Percentiles rank a stretch among this genome's conserved stretches.
phyloP scores from a whole-genome alignment of 805 yeast genomes.

The Cyberlindnera xylosilytica region DNA sequence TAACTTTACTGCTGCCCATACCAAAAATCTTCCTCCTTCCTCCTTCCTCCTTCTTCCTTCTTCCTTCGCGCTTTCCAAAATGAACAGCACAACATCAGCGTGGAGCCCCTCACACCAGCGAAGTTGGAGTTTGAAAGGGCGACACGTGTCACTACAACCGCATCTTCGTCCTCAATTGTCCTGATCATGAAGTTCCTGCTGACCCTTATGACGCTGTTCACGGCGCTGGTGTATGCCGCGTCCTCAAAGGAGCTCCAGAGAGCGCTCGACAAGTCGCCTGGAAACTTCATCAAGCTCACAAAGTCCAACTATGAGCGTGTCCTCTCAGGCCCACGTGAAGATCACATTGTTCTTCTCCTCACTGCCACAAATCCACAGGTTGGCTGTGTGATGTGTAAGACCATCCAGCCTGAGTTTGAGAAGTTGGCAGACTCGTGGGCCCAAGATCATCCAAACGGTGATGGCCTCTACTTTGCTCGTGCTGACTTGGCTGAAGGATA shows the following conservation, averaged over 20 bases:
- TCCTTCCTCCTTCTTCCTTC: no score
- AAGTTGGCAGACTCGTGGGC: constrained; percentile 62
- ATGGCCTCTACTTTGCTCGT: constrained; percentile 62
- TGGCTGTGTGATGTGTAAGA: constrained; percentile 73
- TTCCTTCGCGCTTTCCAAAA: background rate
- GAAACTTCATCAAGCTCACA: constrained; percentile 46
- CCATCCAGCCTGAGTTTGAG: constrained; percentile 63
- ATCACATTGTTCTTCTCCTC: constrained; percentile 63
- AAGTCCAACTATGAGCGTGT: constrained; percentile 57
- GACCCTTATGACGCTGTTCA: constrained; percentile 6
- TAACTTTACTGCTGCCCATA: no score
- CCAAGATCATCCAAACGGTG: constrained; percentile 52
- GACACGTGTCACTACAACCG: no score
- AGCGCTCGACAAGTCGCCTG: constrained; percentile 27
- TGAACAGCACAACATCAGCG: background rate
- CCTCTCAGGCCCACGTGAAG: constrained; percentile 61
- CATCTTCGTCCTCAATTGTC: background rate
- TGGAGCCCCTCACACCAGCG: background rate
- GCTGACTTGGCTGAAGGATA: constrained; percentile 68
- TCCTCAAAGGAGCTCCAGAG: constrained; percentile 24
- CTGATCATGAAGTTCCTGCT: constrained; percentile 3
- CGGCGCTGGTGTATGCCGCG: constrained; percentile 14
- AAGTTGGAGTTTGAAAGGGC: no score
- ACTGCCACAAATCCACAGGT: constrained; percentile 74
- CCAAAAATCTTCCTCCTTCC: no score